Conservation (phyloP, 768 basidiomycete genomes). For the Suillus spraguei region DNA sequence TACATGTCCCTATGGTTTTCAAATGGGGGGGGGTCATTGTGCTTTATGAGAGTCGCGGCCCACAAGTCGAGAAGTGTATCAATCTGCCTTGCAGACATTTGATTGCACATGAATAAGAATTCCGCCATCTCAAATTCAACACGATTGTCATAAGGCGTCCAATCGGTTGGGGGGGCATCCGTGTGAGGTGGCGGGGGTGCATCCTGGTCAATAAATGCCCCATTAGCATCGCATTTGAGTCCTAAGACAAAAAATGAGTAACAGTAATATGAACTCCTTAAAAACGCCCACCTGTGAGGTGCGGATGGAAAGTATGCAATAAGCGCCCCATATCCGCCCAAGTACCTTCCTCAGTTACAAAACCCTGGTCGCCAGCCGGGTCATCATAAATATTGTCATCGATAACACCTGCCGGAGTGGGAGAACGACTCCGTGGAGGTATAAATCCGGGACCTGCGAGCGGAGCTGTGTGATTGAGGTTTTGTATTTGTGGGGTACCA, state of each 20-base stretch:
- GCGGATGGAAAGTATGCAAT: neutral
- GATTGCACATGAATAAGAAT: too few relatives aligned
- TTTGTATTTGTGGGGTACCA: neutral
- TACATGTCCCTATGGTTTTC: conserved; percentile 23
- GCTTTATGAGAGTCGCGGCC: conserved; percentile 12
- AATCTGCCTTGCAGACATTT: conserved; percentile 21
- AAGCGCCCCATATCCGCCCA: conserved; percentile 1
- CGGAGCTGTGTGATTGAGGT: neutral
- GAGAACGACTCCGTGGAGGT: neutral
- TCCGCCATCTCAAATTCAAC: conserved; percentile 25
- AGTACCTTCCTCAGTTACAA: conserved; percentile 5
- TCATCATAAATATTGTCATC: neutral
- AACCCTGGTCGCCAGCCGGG: neutral
- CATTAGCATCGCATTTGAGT: neutral
- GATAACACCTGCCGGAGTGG: neutral
- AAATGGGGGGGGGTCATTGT: conserved; percentile 21
- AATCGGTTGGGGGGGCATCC: conserved; percentile 14
- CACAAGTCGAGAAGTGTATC: conserved; percentile 25
- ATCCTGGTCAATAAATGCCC: neutral
- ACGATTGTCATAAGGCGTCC: conserved; percentile 19
- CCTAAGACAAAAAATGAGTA: neutral
- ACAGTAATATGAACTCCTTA: neutral
- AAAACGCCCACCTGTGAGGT: neutral
- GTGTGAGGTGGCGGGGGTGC: neutral
- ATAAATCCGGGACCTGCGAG: neutral